These are phyloP conservation scores for Berberis thunbergii DNA, from an alignment of 164 flowering plant genomes.

Conservation along the genomic window DNA sequence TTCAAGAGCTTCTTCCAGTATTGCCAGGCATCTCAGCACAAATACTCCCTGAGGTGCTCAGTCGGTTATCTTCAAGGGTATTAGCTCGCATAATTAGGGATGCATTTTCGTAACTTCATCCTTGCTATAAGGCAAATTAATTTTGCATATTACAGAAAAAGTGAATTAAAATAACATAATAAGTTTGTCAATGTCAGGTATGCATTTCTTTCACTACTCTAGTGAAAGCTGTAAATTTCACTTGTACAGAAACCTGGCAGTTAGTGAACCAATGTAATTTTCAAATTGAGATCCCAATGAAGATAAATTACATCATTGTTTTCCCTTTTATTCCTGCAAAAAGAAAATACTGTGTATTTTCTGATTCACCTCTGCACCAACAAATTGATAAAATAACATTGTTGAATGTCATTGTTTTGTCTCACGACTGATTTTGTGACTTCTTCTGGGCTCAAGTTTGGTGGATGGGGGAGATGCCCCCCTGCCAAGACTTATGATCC, in stretches of 20 bases:
- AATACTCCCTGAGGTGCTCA: slow-evolving; percentile 78
- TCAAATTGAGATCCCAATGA: too few relatives aligned
- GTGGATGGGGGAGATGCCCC: too few relatives aligned
- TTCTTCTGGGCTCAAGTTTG: too few relatives aligned
- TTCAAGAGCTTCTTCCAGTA: slow-evolving; percentile 75
- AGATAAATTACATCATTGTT: too few relatives aligned
- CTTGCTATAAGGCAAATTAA: neutral
- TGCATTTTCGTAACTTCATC: slow-evolving; percentile 35
- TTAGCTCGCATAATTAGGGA: slow-evolving; percentile 70
- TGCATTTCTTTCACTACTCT: neutral
- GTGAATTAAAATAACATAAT: neutral
- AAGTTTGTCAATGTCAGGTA: neutral
- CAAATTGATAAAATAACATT: too few relatives aligned
- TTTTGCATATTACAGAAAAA: neutral
- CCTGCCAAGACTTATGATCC: too few relatives aligned
- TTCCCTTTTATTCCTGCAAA: too few relatives aligned
- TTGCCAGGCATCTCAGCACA: slow-evolving; percentile 74
- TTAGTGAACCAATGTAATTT: too few relatives aligned
- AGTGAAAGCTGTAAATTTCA: neutral
- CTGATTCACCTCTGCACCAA: too few relatives aligned
- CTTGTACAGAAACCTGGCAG: neutral
- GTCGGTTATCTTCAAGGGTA: slow-evolving; percentile 65
- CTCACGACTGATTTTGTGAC: too few relatives aligned
- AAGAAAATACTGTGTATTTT: too few relatives aligned
- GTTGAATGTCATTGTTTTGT: too few relatives aligned